Evolutionary conservation across 2,329 filamentous ascomycete genomes (phyloP).

Genomic region (Cadophora malorum): DNA sequence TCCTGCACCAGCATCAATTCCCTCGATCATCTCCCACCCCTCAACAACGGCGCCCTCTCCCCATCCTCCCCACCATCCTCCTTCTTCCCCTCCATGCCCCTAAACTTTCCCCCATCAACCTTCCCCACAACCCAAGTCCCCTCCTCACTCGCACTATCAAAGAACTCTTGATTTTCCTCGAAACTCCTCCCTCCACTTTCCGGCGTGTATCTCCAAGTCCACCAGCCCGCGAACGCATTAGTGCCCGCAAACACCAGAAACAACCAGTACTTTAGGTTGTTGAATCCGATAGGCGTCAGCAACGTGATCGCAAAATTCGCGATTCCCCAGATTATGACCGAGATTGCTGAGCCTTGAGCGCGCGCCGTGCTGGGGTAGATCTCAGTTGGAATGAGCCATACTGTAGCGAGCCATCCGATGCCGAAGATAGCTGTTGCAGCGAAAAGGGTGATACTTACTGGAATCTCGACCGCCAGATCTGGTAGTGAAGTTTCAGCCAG

Average conservation of each 20-base stretch:
- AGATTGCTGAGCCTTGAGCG: slow-evolving; percentile 70
- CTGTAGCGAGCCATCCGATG: slow-evolving; percentile 64
- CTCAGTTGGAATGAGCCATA: slow-evolving; percentile 63
- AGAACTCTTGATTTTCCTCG: slow-evolving; percentile 58
- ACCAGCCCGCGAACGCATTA: slow-evolving; percentile 55
- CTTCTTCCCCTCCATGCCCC: slow-evolving; percentile 34
- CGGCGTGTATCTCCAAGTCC: slow-evolving; percentile 60
- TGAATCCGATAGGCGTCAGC: slow-evolving; percentile 68
- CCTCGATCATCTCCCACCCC: slow-evolving; percentile 12
- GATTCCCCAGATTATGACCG: slow-evolving; percentile 69
- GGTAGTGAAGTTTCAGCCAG: slow-evolving; percentile 53
- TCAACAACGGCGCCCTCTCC: slow-evolving; percentile 33
- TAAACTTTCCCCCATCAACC: slow-evolving; percentile 58
- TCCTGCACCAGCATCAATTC: too few species aligned
- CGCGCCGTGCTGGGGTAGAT: slow-evolving; percentile 67
- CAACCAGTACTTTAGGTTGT: slow-evolving; percentile 61
- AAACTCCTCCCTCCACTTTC: slow-evolving; percentile 63
- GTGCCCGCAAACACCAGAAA: slow-evolving; percentile 64
- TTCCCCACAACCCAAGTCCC: slow-evolving; percentile 60
- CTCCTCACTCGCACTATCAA: slow-evolving; percentile 53
- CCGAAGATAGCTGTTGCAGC: slow-evolving; percentile 66
- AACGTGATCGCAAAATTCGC: slow-evolving; percentile 51
- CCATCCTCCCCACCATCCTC: slow-evolving; percentile 27
- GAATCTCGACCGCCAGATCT: slow-evolving; percentile 52
- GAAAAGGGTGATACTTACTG: slow-evolving; percentile 59